A percentile compares a stretch with the other conserved stretches of the same genome.
phyloP scores from a whole-genome alignment of 1,284 basidiomycete species.

The Boletellus deceptivus region DNA sequence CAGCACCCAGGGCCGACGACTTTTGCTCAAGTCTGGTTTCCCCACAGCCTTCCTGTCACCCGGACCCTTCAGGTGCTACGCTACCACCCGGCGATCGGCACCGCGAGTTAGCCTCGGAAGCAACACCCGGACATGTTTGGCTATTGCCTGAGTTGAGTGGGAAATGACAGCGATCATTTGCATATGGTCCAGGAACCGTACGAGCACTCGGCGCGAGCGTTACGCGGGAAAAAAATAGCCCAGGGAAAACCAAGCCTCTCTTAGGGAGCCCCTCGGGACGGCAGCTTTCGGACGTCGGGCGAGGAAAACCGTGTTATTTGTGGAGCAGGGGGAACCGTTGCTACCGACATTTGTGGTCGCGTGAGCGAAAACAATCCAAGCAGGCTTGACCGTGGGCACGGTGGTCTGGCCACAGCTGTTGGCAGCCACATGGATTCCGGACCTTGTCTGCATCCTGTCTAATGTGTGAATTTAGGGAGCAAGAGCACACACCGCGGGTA shows the following conservation, averaged over 20 bases:
- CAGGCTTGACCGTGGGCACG: too few species aligned
- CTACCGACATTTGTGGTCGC: neutral
- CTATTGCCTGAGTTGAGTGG: too few species aligned
- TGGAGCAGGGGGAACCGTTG: neutral
- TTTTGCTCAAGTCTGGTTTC: neutral
- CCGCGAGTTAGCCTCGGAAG: neutral
- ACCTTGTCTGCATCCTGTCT: neutral
- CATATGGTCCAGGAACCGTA: too few species aligned
- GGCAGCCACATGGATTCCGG: slow-evolving; percentile 1
- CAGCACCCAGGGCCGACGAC: neutral
- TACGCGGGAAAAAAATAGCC: too few species aligned
- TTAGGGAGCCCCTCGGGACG: neutral
- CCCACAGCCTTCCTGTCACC: neutral
- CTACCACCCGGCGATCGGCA: neutral
- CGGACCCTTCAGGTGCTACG: too few species aligned
- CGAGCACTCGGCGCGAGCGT: too few species aligned
- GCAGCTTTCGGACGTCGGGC: neutral
- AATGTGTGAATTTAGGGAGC: neutral
- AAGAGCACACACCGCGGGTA: neutral
- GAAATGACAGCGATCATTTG: too few species aligned
- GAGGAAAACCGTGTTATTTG: neutral
- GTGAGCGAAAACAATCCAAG: slow-evolving; percentile 2
- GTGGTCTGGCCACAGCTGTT: neutral
- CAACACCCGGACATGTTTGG: too few species aligned
- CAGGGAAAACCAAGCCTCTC: too few species aligned